Evolutionary conservation across 345 rosid genomes (phyloP), one percentile per base, ranked within the genome.

Genomic region (Pistacia vera): DNA sequence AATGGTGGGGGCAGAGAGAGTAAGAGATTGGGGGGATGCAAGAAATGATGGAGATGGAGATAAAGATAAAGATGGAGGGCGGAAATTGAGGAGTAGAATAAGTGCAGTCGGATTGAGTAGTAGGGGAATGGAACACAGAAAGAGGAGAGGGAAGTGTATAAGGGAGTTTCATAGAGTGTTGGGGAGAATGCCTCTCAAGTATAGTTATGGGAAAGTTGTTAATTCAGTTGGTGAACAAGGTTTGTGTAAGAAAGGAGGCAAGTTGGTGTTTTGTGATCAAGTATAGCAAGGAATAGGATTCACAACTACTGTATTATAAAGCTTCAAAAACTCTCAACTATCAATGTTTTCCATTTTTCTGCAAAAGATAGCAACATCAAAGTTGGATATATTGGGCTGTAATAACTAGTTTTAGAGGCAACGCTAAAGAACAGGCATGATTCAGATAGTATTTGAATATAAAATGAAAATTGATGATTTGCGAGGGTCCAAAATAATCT

Each of bases 21-120:
- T 79, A 14, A 82, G 94, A 67, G 97, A 92, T 56, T 87, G 93
- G 93, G 97, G 94, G 71, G 94, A 92, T 83, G 82, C 94, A 0
- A 85, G 94, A 33, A 92, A 92, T 4, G 84, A 87, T 6, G 70
- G 16, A 1, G 35, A 28, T 14, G 70, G 44, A 5, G 62, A 10
- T 0, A 63, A 60, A 7, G 62, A 10, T 0, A 63, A 60, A 7
- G 38, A 62, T 52, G 75, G 49, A 25, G 70, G 60, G 68, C 30
- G 1, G 63, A 74, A 79, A 59, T 61, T 58, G 71, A 72, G 71
- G 74, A 71, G 73, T n/a, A 77, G 78, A 16, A 82, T 90, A 8
- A 83, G 75, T 17, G 80, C 82, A 22, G 97, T 63, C 70, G 97
- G 97, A 22, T 30, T 92, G 87, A 92, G 97, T 44, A 88, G 90